Evolutionary conservation across 371 early-diverging fungal species (phyloP), one percentile per base, ranked within the genome.

Genomic region (Mortierella sp.): DNA sequence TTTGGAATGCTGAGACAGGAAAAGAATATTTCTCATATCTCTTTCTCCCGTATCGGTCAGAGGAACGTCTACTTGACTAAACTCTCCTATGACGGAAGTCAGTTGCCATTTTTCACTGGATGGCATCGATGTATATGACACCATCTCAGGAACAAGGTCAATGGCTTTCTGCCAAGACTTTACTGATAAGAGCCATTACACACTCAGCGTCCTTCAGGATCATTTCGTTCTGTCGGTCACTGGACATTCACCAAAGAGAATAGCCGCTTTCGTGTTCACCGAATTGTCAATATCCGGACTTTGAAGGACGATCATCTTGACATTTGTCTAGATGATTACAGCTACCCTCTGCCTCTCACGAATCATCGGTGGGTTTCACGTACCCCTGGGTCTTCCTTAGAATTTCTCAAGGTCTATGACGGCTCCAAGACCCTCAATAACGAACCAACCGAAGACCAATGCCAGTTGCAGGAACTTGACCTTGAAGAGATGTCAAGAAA

Each of bases 1-100:
- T 68, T 14, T 68, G 62, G 69, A 44, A 68, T n/a, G 48, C 62
- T 26, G 63, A 62, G 25, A 62, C 69, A 3, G 62, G 69, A 14
- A n/a, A 68, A 57, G 58, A 19, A 56, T n/a, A 45, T 62, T 1
- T 62, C 62, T 15, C 45, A 62, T 15, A 9, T 37, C 9, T 9
- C 37, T 5, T 56, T 68, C n/a, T 21, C 14, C 18, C 21, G 53
- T 18, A 48, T 30, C 2, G 55, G 50, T 18, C 50, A 57, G 18
- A 11, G 16, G 23, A 21, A 26, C 18, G 47, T 23, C 29, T 28
- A 16, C 3, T 21, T 7, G 5, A 46, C 69, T 0, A 11, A 2
- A 16, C 16, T 68, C 7, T 62, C 62, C 18, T 28, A 15, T 4
- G 57, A 68, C 44, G 63, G 57, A 43, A 50, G 50, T 19, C 56